Evolutionary conservation across 78 protist species (phyloP).

Genomic region (Acrasis kona): DNA sequence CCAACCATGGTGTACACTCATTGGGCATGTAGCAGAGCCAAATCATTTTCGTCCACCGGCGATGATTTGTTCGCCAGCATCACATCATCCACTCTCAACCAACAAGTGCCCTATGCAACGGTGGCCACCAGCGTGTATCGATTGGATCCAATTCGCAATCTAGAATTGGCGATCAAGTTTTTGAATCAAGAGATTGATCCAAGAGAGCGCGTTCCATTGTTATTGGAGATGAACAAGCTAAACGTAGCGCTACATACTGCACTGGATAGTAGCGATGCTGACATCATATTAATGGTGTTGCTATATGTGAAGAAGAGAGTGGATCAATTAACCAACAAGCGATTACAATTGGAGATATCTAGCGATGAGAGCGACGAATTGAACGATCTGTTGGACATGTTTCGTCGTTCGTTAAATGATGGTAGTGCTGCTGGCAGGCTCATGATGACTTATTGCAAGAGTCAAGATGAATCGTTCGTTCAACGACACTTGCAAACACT

Average conservation of each 20-base stretch:
- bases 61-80: no score
- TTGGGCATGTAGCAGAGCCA: no score
- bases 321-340: no score
- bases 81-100: neutral
- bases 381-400: no score
- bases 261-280: slow-evolving; percentile 63
- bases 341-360: neutral
- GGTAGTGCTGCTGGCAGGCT: neutral
- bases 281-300: slow-evolving; percentile 27
- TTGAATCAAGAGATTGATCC: slow-evolving; percentile 74
- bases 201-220: slow-evolving; percentile 73
- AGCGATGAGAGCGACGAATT: neutral
- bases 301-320: neutral
- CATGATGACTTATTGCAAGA: neutral
- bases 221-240: slow-evolving; percentile 50
- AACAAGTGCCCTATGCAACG: slow-evolving; percentile 40
- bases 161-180: slow-evolving; percentile 48
- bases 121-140: slow-evolving; percentile 33
- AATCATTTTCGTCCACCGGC: neutral
- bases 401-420: no score
- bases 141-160: no score
- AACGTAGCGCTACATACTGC: slow-evolving; percentile 69
- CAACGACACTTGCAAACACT: slow-evolving; percentile 5
- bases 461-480: neutral
- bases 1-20: slow-evolving; percentile 37